Evolutionary conservation across 2,329 filamentous ascomycete genomes (phyloP).

Genomic region (Trichoderma endophyticum): DNA sequence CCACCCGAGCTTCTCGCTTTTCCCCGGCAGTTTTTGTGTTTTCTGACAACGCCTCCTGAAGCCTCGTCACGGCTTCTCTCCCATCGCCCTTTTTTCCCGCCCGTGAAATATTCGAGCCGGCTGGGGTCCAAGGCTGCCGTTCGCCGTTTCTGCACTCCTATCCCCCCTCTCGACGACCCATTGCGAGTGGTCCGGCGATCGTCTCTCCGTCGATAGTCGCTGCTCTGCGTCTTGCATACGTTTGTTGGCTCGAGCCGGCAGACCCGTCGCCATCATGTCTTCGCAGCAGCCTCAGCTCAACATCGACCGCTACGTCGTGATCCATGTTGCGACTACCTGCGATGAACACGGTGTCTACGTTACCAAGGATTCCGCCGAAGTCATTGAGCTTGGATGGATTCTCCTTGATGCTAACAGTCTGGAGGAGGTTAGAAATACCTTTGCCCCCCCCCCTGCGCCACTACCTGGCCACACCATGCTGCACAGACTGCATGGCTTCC

Average conservation of each 20-base stretch:
- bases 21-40: constrained; percentile 23
- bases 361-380: constrained; percentile 97
- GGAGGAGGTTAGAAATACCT: constrained; percentile 72
- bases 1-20: constrained; percentile 20
- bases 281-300: constrained; percentile 57
- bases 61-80: constrained; percentile 19
- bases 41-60: constrained; percentile 30
- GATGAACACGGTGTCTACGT: constrained; percentile 99
- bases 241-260: constrained; percentile 23
- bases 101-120: constrained; percentile 28
- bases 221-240: constrained; percentile 17
- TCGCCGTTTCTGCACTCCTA: constrained; percentile 26
- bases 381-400: constrained; percentile 99
- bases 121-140: constrained; percentile 38
- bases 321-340: constrained; percentile 97
- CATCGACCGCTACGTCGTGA: constrained; percentile 95
- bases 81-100: constrained; percentile 25
- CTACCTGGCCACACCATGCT: constrained; percentile 16
- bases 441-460: constrained; percentile 13
- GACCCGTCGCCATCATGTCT: constrained; percentile 35
- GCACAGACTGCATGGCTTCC: background rate
- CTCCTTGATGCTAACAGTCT: constrained; percentile 85
- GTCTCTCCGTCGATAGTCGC: constrained; percentile 17
- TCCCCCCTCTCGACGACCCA: constrained; percentile 21
- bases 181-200: constrained; percentile 21